Evolutionary conservation across 495 filamentous ascomycete genomes (phyloP), one percentile per base, ranked within the genome.

Genomic region (Daldinia childiae): DNA sequence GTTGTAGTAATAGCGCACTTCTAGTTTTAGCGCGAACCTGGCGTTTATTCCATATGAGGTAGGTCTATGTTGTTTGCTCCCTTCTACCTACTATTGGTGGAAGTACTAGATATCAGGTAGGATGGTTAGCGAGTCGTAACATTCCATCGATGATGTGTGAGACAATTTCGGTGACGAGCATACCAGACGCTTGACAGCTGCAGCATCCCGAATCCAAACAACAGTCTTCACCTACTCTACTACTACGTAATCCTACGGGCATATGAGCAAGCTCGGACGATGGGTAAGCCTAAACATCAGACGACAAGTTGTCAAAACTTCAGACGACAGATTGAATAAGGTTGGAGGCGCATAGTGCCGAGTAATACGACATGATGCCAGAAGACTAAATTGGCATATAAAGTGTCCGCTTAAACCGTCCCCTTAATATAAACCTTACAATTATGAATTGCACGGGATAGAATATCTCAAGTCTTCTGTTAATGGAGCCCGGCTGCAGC

Each of bases 221-320:
- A 21, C 48, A 24, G 48, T 27, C n/a, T 9, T n/a, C 14, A 7
- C 38, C 12, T 38, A n/a, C 19, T 68, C 36, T 24, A 12, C 27
- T 24, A 12, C 27, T 45, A 41, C 29, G 17, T 30, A 54, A 27
- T 15, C 7, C 12, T 24, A 34, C 27, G 30, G 11, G 24, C 26
- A 66, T 51, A 3, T 32, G n/a, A 58, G 48, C 38, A 41, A 66
- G 12, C 55, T 62, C 21, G 4, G 62, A 62, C 29, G 30, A 62
- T 14, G 27, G 29, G 8, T 19, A 55, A 24, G 52, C 26, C 59
- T 54, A 64, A 60, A 64, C 66, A 64, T 69, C 45, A 14, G 66
- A 43, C 64, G 69, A 50, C 63, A 59, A 41, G 38, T 17, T 59
- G 63, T 72, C 58, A 67, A 59, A 62, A 66, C n/a, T 66, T 62